These are phyloP conservation scores for Dactylonectria macrodidyma DNA, from an alignment of 2,329 filamentous ascomycete genomes.

Conservation along the genomic window DNA sequence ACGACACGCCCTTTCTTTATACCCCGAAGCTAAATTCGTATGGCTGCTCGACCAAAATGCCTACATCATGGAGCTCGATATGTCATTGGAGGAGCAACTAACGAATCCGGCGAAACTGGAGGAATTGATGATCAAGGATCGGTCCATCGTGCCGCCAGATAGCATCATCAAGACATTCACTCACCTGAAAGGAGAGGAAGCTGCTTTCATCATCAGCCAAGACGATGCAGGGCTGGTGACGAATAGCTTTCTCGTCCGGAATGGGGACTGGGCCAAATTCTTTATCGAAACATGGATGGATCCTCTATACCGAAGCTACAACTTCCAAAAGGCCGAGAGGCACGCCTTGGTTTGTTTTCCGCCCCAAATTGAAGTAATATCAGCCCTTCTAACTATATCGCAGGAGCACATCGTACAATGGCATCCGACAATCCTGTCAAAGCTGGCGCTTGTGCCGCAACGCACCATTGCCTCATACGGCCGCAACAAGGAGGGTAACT, in stretches of 20 bases:
- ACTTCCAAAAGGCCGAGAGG: conserved; percentile 94
- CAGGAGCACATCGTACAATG: conserved; percentile 93
- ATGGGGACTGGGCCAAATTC: conserved; percentile 92
- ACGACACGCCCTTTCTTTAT: conserved; percentile 87
- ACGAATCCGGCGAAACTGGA: conserved; percentile 79
- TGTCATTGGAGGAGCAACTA: conserved; percentile 79
- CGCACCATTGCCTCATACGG: conserved; percentile 86
- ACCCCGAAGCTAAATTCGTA: conserved; percentile 83
- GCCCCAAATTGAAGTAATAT: neutral
- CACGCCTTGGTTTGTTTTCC: conserved; percentile 84
- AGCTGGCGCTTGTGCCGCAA: conserved; percentile 91
- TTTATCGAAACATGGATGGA: conserved; percentile 98
- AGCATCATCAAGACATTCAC: conserved; percentile 96
- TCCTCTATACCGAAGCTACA: conserved; percentile 92
- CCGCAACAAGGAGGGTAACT: conserved; percentile 66
- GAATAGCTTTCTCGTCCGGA: conserved; percentile 84
- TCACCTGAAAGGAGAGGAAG: conserved; percentile 82
- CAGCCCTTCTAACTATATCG: conserved; percentile 46
- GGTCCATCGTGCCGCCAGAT: conserved; percentile 91
- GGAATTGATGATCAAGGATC: conserved; percentile 85
- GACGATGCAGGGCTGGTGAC: conserved; percentile 84
- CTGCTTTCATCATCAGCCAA: conserved; percentile 88
- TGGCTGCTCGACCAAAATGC: conserved; percentile 91
- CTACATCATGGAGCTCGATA: conserved; percentile 87
- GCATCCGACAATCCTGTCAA: conserved; percentile 96